A percentile compares a stretch with the other conserved stretches of the same genome.
phyloP scores from a whole-genome alignment of 768 basidiomycete genomes.

The Imleria badia region DNA sequence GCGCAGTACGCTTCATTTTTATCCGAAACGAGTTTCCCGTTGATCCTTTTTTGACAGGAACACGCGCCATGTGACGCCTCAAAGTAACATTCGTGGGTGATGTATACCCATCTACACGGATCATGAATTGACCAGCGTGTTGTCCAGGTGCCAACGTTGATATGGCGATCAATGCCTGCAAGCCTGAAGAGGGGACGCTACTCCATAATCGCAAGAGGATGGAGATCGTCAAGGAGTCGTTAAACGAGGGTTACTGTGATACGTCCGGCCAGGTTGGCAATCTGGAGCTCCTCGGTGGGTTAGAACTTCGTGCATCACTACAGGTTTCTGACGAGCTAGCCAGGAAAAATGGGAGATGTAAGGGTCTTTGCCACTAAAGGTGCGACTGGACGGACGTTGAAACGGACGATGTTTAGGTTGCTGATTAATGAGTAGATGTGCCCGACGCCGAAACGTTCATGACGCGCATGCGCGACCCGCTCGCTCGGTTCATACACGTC shows the following conservation, averaged over 20 bases:
- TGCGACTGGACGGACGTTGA: slow-evolving; percentile 23
- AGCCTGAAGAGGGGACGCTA: slow-evolving; percentile 60
- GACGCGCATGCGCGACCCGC: slow-evolving; percentile 48
- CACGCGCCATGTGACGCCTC: slow-evolving; percentile 38
- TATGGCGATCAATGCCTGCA: slow-evolving; percentile 71
- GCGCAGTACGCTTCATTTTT: slow-evolving; percentile 17
- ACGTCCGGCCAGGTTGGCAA: slow-evolving; percentile 62
- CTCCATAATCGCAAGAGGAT: slow-evolving; percentile 66
- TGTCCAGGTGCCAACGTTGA: slow-evolving; percentile 57
- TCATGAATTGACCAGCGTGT: background rate
- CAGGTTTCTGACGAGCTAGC: slow-evolving; percentile 4
- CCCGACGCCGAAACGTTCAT: slow-evolving; percentile 51
- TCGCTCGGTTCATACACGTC: slow-evolving; percentile 73
- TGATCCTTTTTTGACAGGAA: slow-evolving; percentile 11
- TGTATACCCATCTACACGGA: background rate
- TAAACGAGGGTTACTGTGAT: slow-evolving; percentile 85
- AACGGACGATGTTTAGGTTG: background rate
- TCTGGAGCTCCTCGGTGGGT: slow-evolving; percentile 59
- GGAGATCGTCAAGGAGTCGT: slow-evolving; percentile 68
- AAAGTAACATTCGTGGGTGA: slow-evolving; percentile 42
- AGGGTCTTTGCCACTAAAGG: slow-evolving; percentile 67
- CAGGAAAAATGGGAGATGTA: slow-evolving; percentile 61
- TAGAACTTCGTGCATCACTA: background rate
- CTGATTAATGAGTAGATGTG: slow-evolving; percentile 47
- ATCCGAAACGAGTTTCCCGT: background rate